These are phyloP conservation scores for Botryotinia convoluta DNA, from an alignment of 2,329 filamentous ascomycete genomes.

Conservation along the genomic window DNA sequence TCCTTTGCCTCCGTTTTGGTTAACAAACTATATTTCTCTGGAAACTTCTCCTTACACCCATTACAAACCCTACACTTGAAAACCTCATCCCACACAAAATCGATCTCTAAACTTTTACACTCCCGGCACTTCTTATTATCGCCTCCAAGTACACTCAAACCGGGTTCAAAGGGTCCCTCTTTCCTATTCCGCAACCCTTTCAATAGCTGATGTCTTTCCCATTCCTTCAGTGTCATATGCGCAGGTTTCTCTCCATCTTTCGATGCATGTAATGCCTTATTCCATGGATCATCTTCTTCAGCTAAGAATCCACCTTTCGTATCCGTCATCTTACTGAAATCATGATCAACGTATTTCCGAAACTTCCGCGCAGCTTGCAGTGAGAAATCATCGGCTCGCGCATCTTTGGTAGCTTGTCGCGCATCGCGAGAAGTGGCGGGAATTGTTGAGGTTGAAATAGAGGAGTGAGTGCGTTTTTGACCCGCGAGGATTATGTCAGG, in stretches of 20 bases:
- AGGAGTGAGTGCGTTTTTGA: slow-evolving; percentile 68
- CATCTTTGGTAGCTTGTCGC: slow-evolving; percentile 39
- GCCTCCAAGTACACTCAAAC: slow-evolving; percentile 70
- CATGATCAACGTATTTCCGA: slow-evolving; percentile 92
- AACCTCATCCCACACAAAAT: slow-evolving; percentile 90
- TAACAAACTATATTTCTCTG: slow-evolving; percentile 90
- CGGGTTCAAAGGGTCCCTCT: slow-evolving; percentile 83
- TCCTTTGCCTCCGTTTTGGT: slow-evolving; percentile 96
- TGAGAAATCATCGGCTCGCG: slow-evolving; percentile 27
- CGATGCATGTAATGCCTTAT: slow-evolving; percentile 66
- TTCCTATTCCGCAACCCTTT: slow-evolving; percentile 69
- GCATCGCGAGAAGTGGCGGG: slow-evolving; percentile 69
- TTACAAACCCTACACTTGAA: slow-evolving; percentile 75
- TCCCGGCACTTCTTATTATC: slow-evolving; percentile 75
- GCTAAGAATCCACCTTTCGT: slow-evolving; percentile 94
- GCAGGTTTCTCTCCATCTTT: slow-evolving; percentile 67
- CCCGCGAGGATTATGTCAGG: slow-evolving; percentile 60
- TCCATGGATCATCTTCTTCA: slow-evolving; percentile 87
- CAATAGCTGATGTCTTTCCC: slow-evolving; percentile 80
- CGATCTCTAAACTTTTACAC: slow-evolving; percentile 81
- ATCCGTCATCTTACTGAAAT: slow-evolving; percentile 96
- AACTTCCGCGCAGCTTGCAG: slow-evolving; percentile 78
- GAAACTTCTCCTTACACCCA: slow-evolving; percentile 81
- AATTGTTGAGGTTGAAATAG: slow-evolving; percentile 53
- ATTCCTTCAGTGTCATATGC: slow-evolving; percentile 86